These are phyloP conservation scores for Coniophora puteana DNA, from an alignment of 1,284 basidiomycete species.

Conservation along the genomic window DNA sequence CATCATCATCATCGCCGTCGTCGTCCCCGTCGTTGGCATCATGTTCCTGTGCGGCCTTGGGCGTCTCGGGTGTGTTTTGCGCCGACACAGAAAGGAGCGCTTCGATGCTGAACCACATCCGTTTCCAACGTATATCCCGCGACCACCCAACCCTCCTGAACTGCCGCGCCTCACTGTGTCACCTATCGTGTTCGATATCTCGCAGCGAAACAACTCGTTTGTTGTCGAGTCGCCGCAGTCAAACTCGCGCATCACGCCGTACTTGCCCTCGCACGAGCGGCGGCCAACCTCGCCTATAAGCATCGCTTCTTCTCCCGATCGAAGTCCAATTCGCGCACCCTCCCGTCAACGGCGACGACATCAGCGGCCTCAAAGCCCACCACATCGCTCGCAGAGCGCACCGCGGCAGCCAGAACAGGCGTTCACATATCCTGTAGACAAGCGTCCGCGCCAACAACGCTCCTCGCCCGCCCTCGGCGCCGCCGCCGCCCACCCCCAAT, in stretches of 20 bases:
- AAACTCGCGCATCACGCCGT: too few species aligned
- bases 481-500: constrained; percentile 7
- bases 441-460: background rate
- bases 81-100: constrained; percentile 10
- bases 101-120: constrained; percentile 23
- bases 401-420: background rate
- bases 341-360: background rate
- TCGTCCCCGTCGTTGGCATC: constrained; percentile 18
- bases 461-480: background rate
- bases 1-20: constrained; percentile 15
- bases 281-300: too few species aligned
- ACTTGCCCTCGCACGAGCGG: too few species aligned
- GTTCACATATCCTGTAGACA: background rate
- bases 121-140: constrained; percentile 14
- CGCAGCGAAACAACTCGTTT: constrained; percentile 4
- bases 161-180: constrained; percentile 1
- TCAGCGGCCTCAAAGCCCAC: background rate
- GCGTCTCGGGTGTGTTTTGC: constrained; percentile 10
- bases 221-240: background rate
- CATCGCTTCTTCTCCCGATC: too few species aligned
- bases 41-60: constrained; percentile 11
- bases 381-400: background rate
- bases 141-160: background rate
- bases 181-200: constrained; percentile 3
- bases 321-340: too few species aligned